Base-by-base conservation (phyloP, 441 rosid genomes). In the Breynia disticha region DNA sequence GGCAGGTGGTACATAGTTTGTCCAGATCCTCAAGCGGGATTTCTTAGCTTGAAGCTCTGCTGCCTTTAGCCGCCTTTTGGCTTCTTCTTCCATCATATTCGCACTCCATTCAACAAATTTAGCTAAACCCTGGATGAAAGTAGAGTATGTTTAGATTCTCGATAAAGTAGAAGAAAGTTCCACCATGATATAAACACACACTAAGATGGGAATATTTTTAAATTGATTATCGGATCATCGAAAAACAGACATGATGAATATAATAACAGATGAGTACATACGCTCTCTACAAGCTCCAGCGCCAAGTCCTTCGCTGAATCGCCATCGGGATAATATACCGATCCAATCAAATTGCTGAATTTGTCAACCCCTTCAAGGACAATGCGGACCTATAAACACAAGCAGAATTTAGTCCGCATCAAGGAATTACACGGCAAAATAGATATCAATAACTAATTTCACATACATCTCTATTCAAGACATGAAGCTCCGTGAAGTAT, bases 81-180 rank as follows among this genome's bases (percentile, higher is more conserved):
- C 84, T 54, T 89, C 95, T 44, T 89, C 96, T 76, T 93, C 97
- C 95, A 93, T 81, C 95, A 83, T 77, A 67, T 82, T 89, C 22
- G 95, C 99, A 70, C 96, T 94, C 99, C 99, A 94, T 60, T 89
- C 99, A 56, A 94, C 89, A 73, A 72, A 94, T 74, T 85, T 87
- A 62, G 96, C 97, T 55, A 94, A 81, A 54, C 99, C 97, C 97
- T 94, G 64, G n/a, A 19, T 18, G 39, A 28, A 35, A 24, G 9
- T 1, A 52, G 21, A 37, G 48, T 16, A 19, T 16, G 37, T 28
- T 56, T 38, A 64, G 54, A 56, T 49, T 22, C 14, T 24, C 35
- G 32, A 61, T 17, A 57, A 39, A 13, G 15, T n/a, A n/a, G 2
- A 1, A 14, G 15, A 39, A 39, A 39, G 43, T 39, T 8, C 2